These are phyloP conservation scores for Cryphonectria parasitica DNA, from an alignment of 2,329 filamentous ascomycete species.

Conservation along the genomic window DNA sequence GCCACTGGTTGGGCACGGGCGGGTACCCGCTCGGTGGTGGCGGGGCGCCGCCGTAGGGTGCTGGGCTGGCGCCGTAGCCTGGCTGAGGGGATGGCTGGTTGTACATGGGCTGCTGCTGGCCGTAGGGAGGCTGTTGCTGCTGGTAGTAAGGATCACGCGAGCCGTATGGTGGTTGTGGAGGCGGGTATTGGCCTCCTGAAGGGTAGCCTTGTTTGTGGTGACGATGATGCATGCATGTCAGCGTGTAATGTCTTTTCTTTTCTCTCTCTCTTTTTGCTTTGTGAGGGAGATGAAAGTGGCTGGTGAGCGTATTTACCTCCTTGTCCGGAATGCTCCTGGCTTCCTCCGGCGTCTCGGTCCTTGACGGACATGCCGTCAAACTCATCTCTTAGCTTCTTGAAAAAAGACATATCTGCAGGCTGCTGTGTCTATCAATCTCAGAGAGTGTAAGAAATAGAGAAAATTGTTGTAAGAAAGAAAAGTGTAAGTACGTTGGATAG, in stretches of 20 bases:
- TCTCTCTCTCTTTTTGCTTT: neutral
- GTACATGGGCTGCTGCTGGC: constrained; percentile 18
- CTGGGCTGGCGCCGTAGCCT: constrained; percentile 10
- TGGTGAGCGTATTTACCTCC: constrained; percentile 19
- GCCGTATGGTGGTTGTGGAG: constrained; percentile 24
- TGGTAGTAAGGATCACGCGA: constrained; percentile 7
- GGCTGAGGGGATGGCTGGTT: constrained; percentile 12
- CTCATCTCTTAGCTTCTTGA: constrained; percentile 42
- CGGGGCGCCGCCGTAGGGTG: constrained; percentile 26
- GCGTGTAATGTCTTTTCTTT: neutral
- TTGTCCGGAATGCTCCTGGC: constrained; percentile 28
- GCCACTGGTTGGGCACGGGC: constrained; percentile 57
- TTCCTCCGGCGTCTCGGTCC: constrained; percentile 35
- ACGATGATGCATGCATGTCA: constrained; percentile 5
- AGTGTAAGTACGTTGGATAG: neutral
- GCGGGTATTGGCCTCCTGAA: constrained; percentile 21
- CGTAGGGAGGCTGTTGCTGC: constrained; percentile 30
- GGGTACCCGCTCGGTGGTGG: constrained; percentile 37
- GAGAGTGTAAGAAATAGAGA: neutral
- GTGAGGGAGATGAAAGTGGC: neutral
- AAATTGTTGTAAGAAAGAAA: neutral
- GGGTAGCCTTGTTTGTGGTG: constrained; percentile 21
- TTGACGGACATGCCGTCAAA: constrained; percentile 46
- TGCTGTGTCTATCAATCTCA: neutral
- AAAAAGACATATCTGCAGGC: constrained; percentile 39